Evolutionary conservation across 345 rosid genomes (phyloP), one percentile per base, ranked within the genome.

Genomic region (Gossypium mustelinum): DNA sequence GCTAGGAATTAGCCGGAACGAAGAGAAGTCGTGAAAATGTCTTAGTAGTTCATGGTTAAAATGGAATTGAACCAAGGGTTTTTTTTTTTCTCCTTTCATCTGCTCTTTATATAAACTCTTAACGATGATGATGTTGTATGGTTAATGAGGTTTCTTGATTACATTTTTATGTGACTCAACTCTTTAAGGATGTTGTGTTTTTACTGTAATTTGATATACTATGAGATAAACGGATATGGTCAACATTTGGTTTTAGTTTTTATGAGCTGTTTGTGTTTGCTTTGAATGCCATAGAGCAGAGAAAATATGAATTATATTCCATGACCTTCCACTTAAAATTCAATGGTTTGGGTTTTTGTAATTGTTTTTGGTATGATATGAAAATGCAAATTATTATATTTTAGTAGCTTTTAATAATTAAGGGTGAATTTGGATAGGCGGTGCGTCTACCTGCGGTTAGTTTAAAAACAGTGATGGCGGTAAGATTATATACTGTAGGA

Each of bases 101-200:
- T n/a, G 7, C 34, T 7, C 67, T 45, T 66, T 29, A 22, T 39
- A 3, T 3, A 29, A 41, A 12, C 18, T 45, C 56, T 57, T 70
- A 43, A 57, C 39, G 34, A 54, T 69, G 68, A 25, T 20, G 60
- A 41, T 63, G 24, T 52, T 78, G 67, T 78, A 45, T 51, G 48
- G 60, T 71, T 51, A 62, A 70, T 39, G 63, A 56, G 72, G 57
- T 27, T 34, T 68, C 51, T 63, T 54, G 20, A 22, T 43, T 51
- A 29, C 24, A 17, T 73, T 63, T 57, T 73, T 47, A 29, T 63
- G 76, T 20, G 62, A 24, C 64, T 39, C 29, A 71, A 24, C 50
- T 25, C 20, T 34, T 34, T 34, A 1, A 54, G 29, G 67, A 58
- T 41, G 39, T 24, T 43, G 4, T 44, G 4, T 44, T 73, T 76